These are phyloP conservation scores for Orbilia oligospora DNA, from an alignment of 2,329 filamentous ascomycete species.

Conservation along the genomic window DNA sequence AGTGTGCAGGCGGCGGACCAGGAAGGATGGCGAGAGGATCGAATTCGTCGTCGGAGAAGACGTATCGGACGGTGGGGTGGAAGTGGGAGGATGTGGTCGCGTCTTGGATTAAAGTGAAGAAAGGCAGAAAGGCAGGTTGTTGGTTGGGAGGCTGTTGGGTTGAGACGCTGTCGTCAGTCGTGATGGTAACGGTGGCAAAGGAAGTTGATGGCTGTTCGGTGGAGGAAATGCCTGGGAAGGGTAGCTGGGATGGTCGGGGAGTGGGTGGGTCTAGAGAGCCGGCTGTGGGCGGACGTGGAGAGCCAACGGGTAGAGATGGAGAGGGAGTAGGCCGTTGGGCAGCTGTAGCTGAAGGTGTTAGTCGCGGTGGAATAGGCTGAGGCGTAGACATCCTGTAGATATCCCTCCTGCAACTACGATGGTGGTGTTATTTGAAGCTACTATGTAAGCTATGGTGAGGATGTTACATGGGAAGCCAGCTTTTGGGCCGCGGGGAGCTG, in stretches of 20 bases:
- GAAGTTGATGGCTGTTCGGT: slow-evolving; percentile 1
- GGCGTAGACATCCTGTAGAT: slow-evolving; percentile 41
- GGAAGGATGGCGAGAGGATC: slow-evolving; percentile 62
- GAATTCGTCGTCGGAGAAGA: slow-evolving; percentile 89
- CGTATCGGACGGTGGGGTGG: slow-evolving; percentile 89
- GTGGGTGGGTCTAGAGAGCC: slow-evolving; percentile 50
- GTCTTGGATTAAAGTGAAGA: slow-evolving; percentile 89
- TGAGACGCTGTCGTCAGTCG: slow-evolving; percentile 8
- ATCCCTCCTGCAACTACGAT: background rate
- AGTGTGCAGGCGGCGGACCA: slow-evolving; percentile 33
- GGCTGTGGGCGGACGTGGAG: slow-evolving; percentile 45
- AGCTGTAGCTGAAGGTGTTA: slow-evolving; percentile 28
- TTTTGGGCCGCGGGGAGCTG: slow-evolving; percentile 1
- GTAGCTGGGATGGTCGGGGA: slow-evolving; percentile 53
- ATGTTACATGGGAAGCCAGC: slow-evolving; percentile 15
- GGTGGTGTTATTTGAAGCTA: background rate
- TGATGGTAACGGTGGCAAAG: slow-evolving; percentile 17
- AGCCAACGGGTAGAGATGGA: slow-evolving; percentile 10
- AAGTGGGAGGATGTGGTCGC: slow-evolving; percentile 79
- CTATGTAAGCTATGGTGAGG: slow-evolving; percentile 6
- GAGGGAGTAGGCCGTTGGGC: slow-evolving; percentile 33
- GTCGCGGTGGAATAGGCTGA: slow-evolving; percentile 40
- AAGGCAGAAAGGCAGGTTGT: slow-evolving; percentile 75
- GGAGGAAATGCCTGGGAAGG: slow-evolving; percentile 37
- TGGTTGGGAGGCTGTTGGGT: slow-evolving; percentile 36